phyloP scores from a whole-genome alignment of 371 early-diverging fungal species.

The Mortierella sp. region DNA sequence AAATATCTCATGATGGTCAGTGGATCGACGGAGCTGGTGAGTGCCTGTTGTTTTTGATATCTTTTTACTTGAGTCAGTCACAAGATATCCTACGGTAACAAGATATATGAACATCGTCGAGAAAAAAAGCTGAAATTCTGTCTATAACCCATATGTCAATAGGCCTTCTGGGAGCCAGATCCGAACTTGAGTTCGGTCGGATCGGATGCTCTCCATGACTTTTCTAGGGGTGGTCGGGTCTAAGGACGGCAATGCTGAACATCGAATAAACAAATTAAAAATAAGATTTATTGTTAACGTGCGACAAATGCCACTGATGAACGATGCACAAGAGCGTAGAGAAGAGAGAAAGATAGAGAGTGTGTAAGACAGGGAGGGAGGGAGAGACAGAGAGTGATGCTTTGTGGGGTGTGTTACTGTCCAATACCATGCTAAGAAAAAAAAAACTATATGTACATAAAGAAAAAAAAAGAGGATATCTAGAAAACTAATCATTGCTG shows the following conservation, averaged over 20 bases:
- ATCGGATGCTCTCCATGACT: constrained; percentile 42
- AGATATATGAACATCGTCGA: neutral
- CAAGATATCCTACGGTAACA: too few species aligned
- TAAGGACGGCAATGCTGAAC: neutral
- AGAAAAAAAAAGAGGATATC: neutral
- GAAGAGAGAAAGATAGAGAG: neutral
- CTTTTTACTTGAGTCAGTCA: neutral
- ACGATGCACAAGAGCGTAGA: too few species aligned
- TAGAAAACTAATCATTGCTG: neutral
- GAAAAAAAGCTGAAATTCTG: neutral
- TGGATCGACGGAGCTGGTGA: constrained; percentile 64
- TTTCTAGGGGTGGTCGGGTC: constrained; percentile 40
- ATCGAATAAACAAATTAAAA: neutral
- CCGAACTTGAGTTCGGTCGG: constrained; percentile 30
- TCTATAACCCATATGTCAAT: neutral
- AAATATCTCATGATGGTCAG: constrained; percentile 75
- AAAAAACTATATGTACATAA: too few species aligned
- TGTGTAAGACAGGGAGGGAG: neutral
- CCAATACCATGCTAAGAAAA: constrained; percentile 2
- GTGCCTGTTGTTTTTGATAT: constrained; percentile 10
- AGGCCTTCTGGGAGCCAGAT: constrained; percentile 59
- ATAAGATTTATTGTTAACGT: too few species aligned
- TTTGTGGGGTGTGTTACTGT: constrained; percentile 1
- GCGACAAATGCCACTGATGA: too few species aligned
- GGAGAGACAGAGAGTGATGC: too few species aligned